Percentiles rank a stretch among this genome's conserved stretches.
These are phyloP conservation scores for Aspergillus carbonarius DNA, from an alignment of 2,329 filamentous ascomycete species.

Conservation along the genomic window DNA sequence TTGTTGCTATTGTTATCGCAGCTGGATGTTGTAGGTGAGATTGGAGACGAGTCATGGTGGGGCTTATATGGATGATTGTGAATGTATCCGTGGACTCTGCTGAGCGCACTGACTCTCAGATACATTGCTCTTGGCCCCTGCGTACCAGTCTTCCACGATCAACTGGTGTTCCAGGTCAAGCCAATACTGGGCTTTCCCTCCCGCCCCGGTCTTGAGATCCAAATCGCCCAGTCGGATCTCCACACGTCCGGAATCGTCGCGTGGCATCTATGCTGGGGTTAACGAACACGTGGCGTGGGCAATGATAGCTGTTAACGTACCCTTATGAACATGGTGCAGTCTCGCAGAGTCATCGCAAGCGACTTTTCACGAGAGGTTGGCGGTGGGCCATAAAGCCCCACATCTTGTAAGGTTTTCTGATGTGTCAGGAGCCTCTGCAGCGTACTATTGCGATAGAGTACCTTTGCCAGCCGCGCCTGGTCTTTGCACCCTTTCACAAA, in stretches of 20 bases:
- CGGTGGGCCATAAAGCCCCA: constrained; percentile 37
- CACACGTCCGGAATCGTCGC: constrained; percentile 30
- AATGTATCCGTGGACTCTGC: constrained; percentile 18
- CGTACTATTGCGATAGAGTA: constrained; percentile 36
- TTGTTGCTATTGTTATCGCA: background rate
- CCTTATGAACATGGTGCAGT: constrained; percentile 73
- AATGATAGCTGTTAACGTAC: constrained; percentile 38
- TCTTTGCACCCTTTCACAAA: constrained; percentile 40
- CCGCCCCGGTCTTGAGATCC: constrained; percentile 68
- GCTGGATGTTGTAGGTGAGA: background rate
- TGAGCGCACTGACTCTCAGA: constrained; percentile 35
- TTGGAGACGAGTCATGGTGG: background rate
- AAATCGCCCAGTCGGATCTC: constrained; percentile 68
- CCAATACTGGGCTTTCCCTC: constrained; percentile 69
- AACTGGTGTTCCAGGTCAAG: constrained; percentile 61
- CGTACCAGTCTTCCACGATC: constrained; percentile 69
- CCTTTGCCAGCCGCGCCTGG: constrained; percentile 33
- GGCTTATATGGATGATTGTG: constrained; percentile 19
- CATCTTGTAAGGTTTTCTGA: constrained; percentile 35
- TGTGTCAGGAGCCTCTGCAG: constrained; percentile 35
- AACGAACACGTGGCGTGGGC: background rate
- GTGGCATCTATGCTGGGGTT: constrained; percentile 31
- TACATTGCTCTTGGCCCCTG: constrained; percentile 37
- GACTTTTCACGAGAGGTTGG: constrained; percentile 52
- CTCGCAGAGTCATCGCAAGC: constrained; percentile 75